Conservation (phyloP, 2,329 filamentous ascomycete species). For the Dactylellina cionopaga region DNA sequence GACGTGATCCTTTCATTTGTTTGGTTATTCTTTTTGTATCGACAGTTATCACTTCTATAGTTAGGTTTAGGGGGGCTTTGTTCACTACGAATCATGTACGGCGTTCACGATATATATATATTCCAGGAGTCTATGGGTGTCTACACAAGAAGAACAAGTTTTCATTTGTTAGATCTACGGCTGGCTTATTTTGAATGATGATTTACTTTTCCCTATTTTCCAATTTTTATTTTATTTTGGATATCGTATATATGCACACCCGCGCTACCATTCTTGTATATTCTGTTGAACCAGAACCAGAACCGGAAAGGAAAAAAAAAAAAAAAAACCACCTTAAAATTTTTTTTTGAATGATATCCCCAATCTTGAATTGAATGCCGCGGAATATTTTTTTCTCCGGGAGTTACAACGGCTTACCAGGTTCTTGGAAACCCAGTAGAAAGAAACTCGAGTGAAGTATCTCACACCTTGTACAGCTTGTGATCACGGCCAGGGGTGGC, state of each 20-base stretch:
- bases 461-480: conserved; percentile 31
- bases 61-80: background rate
- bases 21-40: background rate
- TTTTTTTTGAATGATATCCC: background rate
- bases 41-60: background rate
- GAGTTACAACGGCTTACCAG: conserved; percentile 17
- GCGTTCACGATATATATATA: conserved; percentile 41
- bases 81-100: conserved; percentile 21
- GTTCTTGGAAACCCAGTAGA: conserved; percentile 11
- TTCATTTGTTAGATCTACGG: conserved; percentile 39
- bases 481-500: conserved; percentile 32
- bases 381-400: conserved; percentile 45
- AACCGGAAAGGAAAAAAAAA: too few species aligned
- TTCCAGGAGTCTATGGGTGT: conserved; percentile 21
- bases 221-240: background rate
- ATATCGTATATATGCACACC: background rate
- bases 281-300: background rate
- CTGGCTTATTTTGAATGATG: background rate
- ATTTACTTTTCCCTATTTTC: background rate
- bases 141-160: conserved; percentile 1
- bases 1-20: conserved; percentile 11
- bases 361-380: conserved; percentile 10
- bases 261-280: background rate
- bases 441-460: conserved; percentile 1
- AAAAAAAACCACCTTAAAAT: too few species aligned